Evolutionary conservation across 116 monocot species (phyloP).

Genomic region (Cymodocea nodosa): DNA sequence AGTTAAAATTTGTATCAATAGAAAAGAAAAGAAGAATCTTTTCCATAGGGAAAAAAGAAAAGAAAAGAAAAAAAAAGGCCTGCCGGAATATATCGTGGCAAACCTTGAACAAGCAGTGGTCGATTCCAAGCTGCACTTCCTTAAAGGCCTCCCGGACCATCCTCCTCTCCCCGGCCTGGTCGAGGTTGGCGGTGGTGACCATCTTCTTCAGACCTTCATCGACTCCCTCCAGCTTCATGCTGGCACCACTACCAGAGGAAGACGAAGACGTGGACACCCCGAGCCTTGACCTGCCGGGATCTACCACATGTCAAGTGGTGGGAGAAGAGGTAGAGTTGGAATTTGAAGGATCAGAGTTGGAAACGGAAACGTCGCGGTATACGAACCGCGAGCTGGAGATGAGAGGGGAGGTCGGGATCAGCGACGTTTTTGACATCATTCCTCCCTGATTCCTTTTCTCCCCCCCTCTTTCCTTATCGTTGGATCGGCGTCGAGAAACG

Average conservation of each 20-base stretch:
- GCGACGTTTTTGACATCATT: background rate
- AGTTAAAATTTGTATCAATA: too few species aligned
- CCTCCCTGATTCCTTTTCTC: background rate
- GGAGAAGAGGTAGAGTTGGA: background rate
- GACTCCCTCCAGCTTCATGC: conserved; percentile 44
- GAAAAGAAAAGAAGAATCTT: too few species aligned
- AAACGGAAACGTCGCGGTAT: background rate
- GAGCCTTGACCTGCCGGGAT: background rate
- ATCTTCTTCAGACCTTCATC: conserved; percentile 35
- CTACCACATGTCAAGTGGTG: conserved; percentile 2
- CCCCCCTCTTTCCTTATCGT: too few species aligned
- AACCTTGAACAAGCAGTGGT: conserved; percentile 89
- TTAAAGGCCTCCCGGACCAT: conserved; percentile 73
- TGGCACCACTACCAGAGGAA: background rate
- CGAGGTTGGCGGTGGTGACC: conserved; percentile 37
- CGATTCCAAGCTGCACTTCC: conserved; percentile 62
- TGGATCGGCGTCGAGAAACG: too few species aligned
- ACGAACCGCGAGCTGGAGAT: background rate
- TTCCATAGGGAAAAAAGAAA: too few species aligned
- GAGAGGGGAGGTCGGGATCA: background rate
- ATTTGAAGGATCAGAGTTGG: too few species aligned
- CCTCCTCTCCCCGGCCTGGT: conserved; percentile 47
- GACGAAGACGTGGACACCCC: background rate
- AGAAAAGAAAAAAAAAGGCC: too few species aligned
- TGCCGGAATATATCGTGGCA: too few species aligned